Conservation (phyloP, 441 rosid species). For the Omphalea diandra region DNA sequence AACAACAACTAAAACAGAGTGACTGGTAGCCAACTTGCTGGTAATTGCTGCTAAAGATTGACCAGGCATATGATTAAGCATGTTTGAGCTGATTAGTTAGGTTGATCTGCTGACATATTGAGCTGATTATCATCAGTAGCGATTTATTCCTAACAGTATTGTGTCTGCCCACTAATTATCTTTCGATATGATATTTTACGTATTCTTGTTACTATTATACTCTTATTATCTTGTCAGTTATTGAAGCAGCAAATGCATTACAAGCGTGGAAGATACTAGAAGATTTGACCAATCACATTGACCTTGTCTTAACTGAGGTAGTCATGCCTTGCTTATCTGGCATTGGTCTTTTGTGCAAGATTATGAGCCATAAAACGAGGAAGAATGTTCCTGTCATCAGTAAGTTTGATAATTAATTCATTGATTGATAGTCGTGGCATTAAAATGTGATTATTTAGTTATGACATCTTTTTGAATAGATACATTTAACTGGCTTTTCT, state of each 20-base stretch:
- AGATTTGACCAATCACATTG: slow-evolving; percentile 59
- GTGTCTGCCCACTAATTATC: background rate
- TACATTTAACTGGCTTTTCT: slow-evolving; percentile 28
- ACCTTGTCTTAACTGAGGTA: slow-evolving; percentile 75
- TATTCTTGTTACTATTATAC: slow-evolving; percentile 11
- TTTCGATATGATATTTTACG: background rate
- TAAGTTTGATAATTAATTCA: slow-evolving; percentile 31
- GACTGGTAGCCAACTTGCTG: background rate
- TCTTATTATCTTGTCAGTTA: slow-evolving; percentile 41
- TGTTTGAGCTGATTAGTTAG: background rate
- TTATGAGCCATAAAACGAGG: slow-evolving; percentile 63
- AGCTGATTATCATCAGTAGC: no score
- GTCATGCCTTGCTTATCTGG: slow-evolving; percentile 70
- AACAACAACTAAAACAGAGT: background rate
- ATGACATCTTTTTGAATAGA: slow-evolving; percentile 8
- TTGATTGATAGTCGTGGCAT: slow-evolving; percentile 1
- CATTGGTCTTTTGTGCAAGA: slow-evolving; percentile 65
- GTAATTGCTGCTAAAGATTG: background rate
- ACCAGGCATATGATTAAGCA: background rate
- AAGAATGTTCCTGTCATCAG: slow-evolving; percentile 81
- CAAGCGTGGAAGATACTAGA: slow-evolving; percentile 74
- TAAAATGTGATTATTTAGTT: background rate
- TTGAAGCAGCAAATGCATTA: slow-evolving; percentile 56
- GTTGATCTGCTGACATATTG: background rate
- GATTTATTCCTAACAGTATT: background rate